phyloP scores from a whole-genome alignment of 345 rosid species.

The Eutrema japonicum region DNA sequence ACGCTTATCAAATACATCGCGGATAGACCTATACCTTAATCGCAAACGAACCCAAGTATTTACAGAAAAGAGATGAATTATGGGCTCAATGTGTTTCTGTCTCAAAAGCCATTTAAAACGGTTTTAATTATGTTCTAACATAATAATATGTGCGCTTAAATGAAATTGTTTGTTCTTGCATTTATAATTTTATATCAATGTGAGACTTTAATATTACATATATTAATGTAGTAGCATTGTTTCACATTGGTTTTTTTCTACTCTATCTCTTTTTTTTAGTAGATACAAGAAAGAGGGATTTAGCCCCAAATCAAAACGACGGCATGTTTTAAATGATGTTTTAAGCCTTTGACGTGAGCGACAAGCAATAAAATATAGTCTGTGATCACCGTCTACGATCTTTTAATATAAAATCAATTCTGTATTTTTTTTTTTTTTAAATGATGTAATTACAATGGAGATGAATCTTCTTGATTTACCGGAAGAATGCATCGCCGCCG shows the following conservation, averaged over 20 bases:
- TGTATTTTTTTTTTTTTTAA: no score
- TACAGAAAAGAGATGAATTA: conserved; percentile 5
- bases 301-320: no score
- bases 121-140: neutral
- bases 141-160: neutral
- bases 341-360: neutral
- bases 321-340: neutral
- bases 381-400: no score
- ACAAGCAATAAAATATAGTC: neutral
- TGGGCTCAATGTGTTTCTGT: conserved; percentile 4
- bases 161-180: neutral
- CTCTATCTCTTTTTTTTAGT: no score
- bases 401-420: no score
- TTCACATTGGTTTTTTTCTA: no score
- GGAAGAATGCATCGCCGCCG: conserved; percentile 43
- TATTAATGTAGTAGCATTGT: no score
- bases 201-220: no score
- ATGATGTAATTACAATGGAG: neutral
- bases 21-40: no score
- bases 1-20: no score
- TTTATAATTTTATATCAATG: no score
- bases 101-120: neutral
- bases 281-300: no score
- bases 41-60: neutral
- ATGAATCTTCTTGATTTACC: conserved; percentile 42